Conservation (phyloP, 352 stramenopile genomes). For the Phytophthora constricta region DNA sequence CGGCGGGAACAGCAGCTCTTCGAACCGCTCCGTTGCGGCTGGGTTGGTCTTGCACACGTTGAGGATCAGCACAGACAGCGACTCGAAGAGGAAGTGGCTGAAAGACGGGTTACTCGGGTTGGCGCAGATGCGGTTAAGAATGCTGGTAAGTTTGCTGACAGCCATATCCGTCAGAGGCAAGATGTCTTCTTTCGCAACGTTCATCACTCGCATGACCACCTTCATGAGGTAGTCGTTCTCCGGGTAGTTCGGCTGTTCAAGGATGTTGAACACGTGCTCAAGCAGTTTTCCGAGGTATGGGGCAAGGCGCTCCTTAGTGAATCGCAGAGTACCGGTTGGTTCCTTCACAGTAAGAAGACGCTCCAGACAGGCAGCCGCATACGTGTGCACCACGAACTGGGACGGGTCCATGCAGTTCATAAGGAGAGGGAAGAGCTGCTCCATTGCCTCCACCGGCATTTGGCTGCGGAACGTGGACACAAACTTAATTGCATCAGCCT, state of each 20-base stretch:
- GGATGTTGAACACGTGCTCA: slow-evolving; percentile 95
- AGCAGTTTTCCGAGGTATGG: slow-evolving; percentile 95
- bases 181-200: slow-evolving; percentile 93
- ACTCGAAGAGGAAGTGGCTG: slow-evolving; percentile 99
- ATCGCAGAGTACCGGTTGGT: slow-evolving; percentile 57
- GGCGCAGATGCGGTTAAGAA: slow-evolving; percentile 95
- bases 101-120: slow-evolving; percentile 99
- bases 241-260: slow-evolving; percentile 93
- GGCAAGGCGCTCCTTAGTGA: slow-evolving; percentile 86
- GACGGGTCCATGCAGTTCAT: slow-evolving; percentile 84
- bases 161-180: slow-evolving; percentile 93
- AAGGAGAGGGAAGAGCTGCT: slow-evolving; percentile 94
- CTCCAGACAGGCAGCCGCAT: slow-evolving; percentile 96
- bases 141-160: slow-evolving; percentile 94
- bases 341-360: slow-evolving; percentile 97
- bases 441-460: slow-evolving; percentile 92
- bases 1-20: slow-evolving; percentile 96
- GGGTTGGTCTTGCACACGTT: slow-evolving; percentile 92
- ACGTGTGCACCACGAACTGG: slow-evolving; percentile 98
- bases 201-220: slow-evolving; percentile 96
- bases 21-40: slow-evolving; percentile 87
- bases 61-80: slow-evolving; percentile 95
- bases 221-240: slow-evolving; percentile 99
- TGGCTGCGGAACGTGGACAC: slow-evolving; percentile 98
- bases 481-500: slow-evolving; percentile 98